phyloP scores from a whole-genome alignment of 2,329 filamentous ascomycete species.

The Proliferodiscus dingleyae region DNA sequence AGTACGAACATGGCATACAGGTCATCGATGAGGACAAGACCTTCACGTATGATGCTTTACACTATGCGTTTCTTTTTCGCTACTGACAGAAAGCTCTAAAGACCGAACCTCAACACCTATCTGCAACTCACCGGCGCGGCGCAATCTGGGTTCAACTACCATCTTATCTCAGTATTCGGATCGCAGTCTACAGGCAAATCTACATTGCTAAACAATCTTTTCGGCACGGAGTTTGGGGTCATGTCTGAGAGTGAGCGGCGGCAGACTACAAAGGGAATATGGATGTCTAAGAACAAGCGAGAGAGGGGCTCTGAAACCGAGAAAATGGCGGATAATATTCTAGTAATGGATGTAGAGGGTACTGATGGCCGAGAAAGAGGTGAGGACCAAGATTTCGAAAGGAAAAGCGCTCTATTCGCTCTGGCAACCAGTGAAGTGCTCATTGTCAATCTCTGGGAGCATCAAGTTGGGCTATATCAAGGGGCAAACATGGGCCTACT shows the following conservation, averaged over 20 bases:
- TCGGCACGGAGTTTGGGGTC: slow-evolving; percentile 92
- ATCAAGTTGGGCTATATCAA: slow-evolving; percentile 96
- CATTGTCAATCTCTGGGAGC: slow-evolving; percentile 99
- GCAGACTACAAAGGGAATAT: slow-evolving; percentile 98
- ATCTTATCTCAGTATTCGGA: slow-evolving; percentile 97
- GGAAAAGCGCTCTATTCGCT: slow-evolving; percentile 95
- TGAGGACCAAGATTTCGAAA: slow-evolving; percentile 98
- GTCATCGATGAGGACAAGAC: slow-evolving; percentile 94
- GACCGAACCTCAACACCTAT: slow-evolving; percentile 74
- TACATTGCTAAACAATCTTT: slow-evolving; percentile 90
- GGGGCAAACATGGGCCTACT: slow-evolving; percentile 97
- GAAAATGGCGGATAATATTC: slow-evolving; percentile 91
- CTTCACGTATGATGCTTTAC: slow-evolving; percentile 69
- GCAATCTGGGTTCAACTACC: slow-evolving; percentile 95
- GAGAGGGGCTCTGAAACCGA: slow-evolving; percentile 42
- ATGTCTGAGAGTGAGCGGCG: slow-evolving; percentile 93
- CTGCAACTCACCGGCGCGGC: slow-evolving; percentile 74
- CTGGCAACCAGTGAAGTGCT: slow-evolving; percentile 96
- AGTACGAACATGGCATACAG: slow-evolving; percentile 91
- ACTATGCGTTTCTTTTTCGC: neutral
- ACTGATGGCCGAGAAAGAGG: slow-evolving; percentile 94
- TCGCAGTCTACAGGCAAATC: slow-evolving; percentile 99
- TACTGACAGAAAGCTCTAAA: slow-evolving; percentile 35
- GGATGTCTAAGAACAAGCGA: slow-evolving; percentile 96
- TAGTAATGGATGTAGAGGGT: slow-evolving; percentile 99